Conservation (phyloP, 2,329 filamentous ascomycete genomes). For the Calonectria fujianensis region DNA sequence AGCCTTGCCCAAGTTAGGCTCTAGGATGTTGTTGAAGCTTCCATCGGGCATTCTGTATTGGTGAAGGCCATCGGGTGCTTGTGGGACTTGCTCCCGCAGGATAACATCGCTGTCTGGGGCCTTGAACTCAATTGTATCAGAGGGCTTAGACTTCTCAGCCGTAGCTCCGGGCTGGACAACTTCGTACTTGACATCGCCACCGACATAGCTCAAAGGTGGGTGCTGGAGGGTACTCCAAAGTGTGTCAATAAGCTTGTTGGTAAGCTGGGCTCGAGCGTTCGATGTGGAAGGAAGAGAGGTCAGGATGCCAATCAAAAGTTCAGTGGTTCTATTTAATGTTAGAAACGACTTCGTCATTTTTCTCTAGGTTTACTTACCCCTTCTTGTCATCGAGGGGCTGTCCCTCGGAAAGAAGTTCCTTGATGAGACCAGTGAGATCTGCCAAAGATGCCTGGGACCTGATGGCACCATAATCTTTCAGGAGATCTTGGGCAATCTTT, state of each 20-base stretch:
- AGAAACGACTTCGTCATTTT: slow-evolving; percentile 21
- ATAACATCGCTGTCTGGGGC: slow-evolving; percentile 61
- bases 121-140: slow-evolving; percentile 63
- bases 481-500: slow-evolving; percentile 58
- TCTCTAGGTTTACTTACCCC: slow-evolving; percentile 53
- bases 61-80: slow-evolving; percentile 60
- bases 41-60: slow-evolving; percentile 62
- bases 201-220: slow-evolving; percentile 68
- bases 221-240: slow-evolving; percentile 74
- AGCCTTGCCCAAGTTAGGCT: slow-evolving; percentile 79
- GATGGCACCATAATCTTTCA: slow-evolving; percentile 58
- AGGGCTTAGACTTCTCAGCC: slow-evolving; percentile 56
- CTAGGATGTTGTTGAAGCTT: slow-evolving; percentile 73
- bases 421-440: slow-evolving; percentile 58
- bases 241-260: slow-evolving; percentile 67
- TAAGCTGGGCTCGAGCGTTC: slow-evolving; percentile 12
- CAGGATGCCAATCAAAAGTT: slow-evolving; percentile 60
- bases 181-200: slow-evolving; percentile 64
- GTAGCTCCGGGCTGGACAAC: slow-evolving; percentile 56
- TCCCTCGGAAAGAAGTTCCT: slow-evolving; percentile 62
- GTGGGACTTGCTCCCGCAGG: slow-evolving; percentile 61
- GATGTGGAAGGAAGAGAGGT: slow-evolving; percentile 23
- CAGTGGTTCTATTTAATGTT: slow-evolving; percentile 60
- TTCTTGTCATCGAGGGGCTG: slow-evolving; percentile 76
- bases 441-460: slow-evolving; percentile 53